Evolutionary conservation across 164 flowering plant species (phyloP), one percentile per base, ranked within the genome.

Genomic region (Akebia trifoliata): DNA sequence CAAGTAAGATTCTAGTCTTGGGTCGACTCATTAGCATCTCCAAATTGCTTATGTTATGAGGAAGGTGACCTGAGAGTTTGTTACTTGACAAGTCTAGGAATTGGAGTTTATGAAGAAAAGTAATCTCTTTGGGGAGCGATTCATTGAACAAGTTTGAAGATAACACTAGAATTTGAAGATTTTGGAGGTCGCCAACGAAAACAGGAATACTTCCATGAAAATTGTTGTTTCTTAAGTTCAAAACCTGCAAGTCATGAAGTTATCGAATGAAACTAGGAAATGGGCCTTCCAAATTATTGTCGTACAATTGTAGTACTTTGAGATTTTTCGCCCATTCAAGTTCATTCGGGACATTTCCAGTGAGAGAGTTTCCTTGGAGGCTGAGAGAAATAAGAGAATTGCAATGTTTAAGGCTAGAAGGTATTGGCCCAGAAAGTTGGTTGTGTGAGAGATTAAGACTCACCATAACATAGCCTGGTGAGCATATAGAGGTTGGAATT

Each of bases 151-250:
- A 47, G 46, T 68, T 68, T 4, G 64, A 68, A 10, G 26, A 46
- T 8, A 68, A 54, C 55, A 58, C 50, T 15, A 68, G 55, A n/a
- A 63, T 32, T 30, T 42, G 50, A 39, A 63, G 68, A 25, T 50
- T 57, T 20, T 21, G 35, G n/a, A 63, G 68, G 7, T 53, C 56
- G 3, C 72, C 46, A 10, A 58, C 53, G 62, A 59, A 68, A 4
- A 10, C n/a, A 4, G 71, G 71, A n/a, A 68, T 57, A 8, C 26
- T 30, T 22, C 70, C 70, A 25, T 50, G 58, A 22, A 60, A 51
- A 32, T 18, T 24, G 30, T 65, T 65, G 28, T 36, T 51, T 5
- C 57, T 59, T 45, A 65, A 34, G 29, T 43, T 58, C 18, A 65
- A 38, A 11, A 50, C 29, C 58, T 51, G 32, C 48, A 59, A n/a